These are phyloP conservation scores for Ustilago tritici DNA, from an alignment of 1,284 basidiomycete genomes.

Conservation along the genomic window DNA sequence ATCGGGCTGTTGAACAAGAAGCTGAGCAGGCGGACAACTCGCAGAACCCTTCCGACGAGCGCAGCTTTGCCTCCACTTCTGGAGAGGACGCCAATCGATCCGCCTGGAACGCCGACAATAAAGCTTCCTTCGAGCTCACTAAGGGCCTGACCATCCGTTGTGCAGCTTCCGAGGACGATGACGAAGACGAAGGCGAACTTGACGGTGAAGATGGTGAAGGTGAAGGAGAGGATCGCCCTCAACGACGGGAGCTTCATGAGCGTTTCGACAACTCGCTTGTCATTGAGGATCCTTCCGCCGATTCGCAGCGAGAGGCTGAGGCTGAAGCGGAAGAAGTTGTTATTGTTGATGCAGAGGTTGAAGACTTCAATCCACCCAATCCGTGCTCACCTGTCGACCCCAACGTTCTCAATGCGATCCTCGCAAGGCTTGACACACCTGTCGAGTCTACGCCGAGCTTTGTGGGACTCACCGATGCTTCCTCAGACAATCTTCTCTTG, in stretches of 20 bases:
- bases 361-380: conserved; percentile 74
- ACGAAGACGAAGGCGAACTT: conserved; percentile 22
- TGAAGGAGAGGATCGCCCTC: conserved; percentile 14
- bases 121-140: conserved; percentile 45
- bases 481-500: conserved; percentile 75
- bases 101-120: conserved; percentile 41
- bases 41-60: conserved; percentile 33
- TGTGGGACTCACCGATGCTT: conserved; percentile 74
- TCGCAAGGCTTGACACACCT: conserved; percentile 76
- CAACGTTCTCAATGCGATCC: conserved; percentile 76
- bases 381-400: conserved; percentile 89
- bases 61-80: conserved; percentile 39
- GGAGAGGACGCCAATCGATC: conserved; percentile 39
- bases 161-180: conserved; percentile 19
- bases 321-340: neutral
- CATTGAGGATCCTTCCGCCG: conserved; percentile 19
- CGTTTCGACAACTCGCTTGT: conserved; percentile 39
- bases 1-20: neutral
- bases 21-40: conserved; percentile 26
- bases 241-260: conserved; percentile 28
- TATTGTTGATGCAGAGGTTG: neutral
- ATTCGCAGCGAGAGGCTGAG: conserved; percentile 4
- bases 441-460: conserved; percentile 75
- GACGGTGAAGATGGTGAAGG: conserved; percentile 14
- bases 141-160: conserved; percentile 46